These are phyloP conservation scores for Prunus mume DNA, from an alignment of 306 rosid genomes.

Conservation along the genomic window DNA sequence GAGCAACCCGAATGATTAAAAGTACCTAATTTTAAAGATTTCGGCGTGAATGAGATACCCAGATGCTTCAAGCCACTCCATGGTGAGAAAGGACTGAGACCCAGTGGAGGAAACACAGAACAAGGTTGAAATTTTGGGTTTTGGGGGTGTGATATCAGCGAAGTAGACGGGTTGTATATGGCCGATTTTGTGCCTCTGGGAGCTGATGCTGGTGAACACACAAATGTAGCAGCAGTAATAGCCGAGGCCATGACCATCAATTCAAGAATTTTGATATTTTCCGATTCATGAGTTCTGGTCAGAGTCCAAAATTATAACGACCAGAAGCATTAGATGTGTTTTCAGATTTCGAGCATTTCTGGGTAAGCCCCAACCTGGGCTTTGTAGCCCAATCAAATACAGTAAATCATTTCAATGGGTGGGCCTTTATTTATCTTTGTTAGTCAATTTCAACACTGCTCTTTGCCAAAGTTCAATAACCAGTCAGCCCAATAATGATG, in stretches of 20 bases:
- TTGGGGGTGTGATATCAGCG: slow-evolving; percentile 23
- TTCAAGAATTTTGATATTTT: slow-evolving; percentile 11
- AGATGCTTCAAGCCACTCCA: slow-evolving; percentile 83
- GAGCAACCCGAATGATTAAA: slow-evolving; percentile 8
- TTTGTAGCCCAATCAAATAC: not conserved
- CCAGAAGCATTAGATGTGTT: not conserved
- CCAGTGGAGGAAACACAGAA: slow-evolving; percentile 44
- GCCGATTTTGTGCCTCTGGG: slow-evolving; percentile 27
- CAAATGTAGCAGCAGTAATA: slow-evolving; percentile 37
- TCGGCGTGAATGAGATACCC: slow-evolving; percentile 54
- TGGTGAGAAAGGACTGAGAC: slow-evolving; percentile 53
- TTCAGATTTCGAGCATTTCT: not conserved
- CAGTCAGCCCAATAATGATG: not conserved
- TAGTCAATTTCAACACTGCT: not conserved
- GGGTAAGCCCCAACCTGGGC: not conserved
- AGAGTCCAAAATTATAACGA: slow-evolving; percentile 21
- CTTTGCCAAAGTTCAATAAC: not conserved
- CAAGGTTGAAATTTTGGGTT: slow-evolving; percentile 34
- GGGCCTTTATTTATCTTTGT: not conserved
- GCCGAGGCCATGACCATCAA: slow-evolving; percentile 65
- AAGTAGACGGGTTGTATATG: slow-evolving; percentile 30
- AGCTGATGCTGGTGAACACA: slow-evolving; percentile 33
- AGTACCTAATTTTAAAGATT: slow-evolving; percentile 41
- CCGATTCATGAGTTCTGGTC: slow-evolving; percentile 19
- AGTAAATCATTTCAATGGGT: not conserved